Evolutionary conservation across 495 filamentous ascomycete species (phyloP).

Genomic region (Tuber magnatum): DNA sequence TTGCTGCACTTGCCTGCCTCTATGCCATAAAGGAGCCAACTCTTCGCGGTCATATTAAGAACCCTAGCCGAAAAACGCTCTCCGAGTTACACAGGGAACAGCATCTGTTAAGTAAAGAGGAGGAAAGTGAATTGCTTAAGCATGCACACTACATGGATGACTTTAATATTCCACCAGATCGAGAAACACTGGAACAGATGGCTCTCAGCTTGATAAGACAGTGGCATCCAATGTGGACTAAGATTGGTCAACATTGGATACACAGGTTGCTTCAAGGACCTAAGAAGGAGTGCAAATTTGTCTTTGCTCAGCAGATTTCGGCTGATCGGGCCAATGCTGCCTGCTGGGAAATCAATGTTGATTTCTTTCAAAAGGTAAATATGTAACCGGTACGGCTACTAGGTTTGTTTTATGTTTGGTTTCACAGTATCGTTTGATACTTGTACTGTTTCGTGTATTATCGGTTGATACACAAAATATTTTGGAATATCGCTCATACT

Average conservation of each 20-base stretch:
- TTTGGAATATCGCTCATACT: too few species aligned
- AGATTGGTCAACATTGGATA: constrained; percentile 10
- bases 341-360: constrained; percentile 9
- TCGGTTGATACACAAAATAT: too few species aligned
- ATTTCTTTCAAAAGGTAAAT: constrained; percentile 8
- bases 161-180: constrained; percentile 13
- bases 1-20: too few species aligned
- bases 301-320: constrained; percentile 7
- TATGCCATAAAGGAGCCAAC: too few species aligned
- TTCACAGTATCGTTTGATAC: too few species aligned
- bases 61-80: background rate
- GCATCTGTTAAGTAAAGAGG: constrained; percentile 2
- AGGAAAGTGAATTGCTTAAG: constrained; percentile 8
- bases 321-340: constrained; percentile 6
- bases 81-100: background rate
- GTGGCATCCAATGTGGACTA: background rate
- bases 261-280: constrained; percentile 4
- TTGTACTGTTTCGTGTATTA: too few species aligned
- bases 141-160: constrained; percentile 10
- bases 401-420: too few species aligned
- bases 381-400: too few species aligned
- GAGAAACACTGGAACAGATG: background rate
- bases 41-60: too few species aligned
- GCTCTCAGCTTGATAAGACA: background rate
- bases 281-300: background rate